Base-by-base conservation (phyloP, 1,284 basidiomycete genomes). In the Pseudozyma sp. region DNA sequence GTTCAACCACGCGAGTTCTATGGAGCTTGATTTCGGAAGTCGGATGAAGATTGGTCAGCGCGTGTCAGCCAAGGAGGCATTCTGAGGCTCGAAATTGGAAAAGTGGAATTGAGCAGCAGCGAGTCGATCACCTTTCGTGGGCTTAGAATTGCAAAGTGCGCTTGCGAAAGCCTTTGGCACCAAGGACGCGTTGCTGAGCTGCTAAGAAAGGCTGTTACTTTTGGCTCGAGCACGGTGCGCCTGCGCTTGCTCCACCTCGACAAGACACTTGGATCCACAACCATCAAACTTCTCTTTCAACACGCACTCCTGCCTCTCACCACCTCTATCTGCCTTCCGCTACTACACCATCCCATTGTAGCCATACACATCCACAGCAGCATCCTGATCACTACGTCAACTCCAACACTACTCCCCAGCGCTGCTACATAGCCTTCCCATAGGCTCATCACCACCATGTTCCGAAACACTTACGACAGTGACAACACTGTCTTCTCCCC, bases 401-500 rank as follows among this genome's bases (percentile, higher is more conserved):
- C 21, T 34, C 52, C 5, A 21, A 13, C 38, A 7, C 36, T 11
- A 10, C 39, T 36, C n/a, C 12, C 11, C 47, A 34, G 35, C 25
- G n/a, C 43, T 51, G 25, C 38, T 34, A n/a, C 11, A 21, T 14
- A 1, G 8, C 9, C 14, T n/a, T 11, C 11, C 12, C 4, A 3
- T 18, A 36, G 35, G 43, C 25, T 19, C 14, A 9, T 12, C n/a
- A 19, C 35, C 47, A 64, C 53, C 59, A 80, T 80, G 79, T 82
- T 74, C 66, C 70, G 76, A 60, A 84, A 79, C 64, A 83, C 83
- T 21, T 85, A 85, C 74, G 83, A 85, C 68, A 78, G 76, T 48
- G 83, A 85, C 52, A 83, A 83, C 65, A 84, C 83, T 14, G 81
- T 83, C 61, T 83, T 84, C 63, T 84, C 82, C 50, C 83, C 83